These are phyloP conservation scores for Suhomyces atakaporum DNA, from an alignment of 1,139 yeast species.

Conservation along the genomic window DNA sequence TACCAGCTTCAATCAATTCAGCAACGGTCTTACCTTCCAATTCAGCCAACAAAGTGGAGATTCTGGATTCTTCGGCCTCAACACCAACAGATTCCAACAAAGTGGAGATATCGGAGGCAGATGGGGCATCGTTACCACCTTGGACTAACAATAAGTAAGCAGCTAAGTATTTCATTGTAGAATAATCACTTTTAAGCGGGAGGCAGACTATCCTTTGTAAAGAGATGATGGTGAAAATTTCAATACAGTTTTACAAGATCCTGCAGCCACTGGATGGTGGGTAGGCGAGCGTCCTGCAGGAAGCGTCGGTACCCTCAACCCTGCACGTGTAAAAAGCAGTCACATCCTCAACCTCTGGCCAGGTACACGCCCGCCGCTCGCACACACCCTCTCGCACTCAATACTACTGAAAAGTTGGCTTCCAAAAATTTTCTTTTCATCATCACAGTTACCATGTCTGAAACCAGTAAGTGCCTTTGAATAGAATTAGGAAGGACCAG, in stretches of 20 bases:
- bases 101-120: constrained; percentile 69
- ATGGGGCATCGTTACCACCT: constrained; percentile 81
- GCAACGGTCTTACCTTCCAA: constrained; percentile 76
- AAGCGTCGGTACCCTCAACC: background rate
- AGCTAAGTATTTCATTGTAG: constrained; percentile 84
- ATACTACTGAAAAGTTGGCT: constrained; percentile 12
- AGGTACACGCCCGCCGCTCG: constrained; percentile 4
- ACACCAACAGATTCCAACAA: constrained; percentile 77
- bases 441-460: constrained; percentile 41
- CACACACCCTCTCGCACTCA: constrained; percentile 12
- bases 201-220: constrained; percentile 61
- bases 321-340: constrained; percentile 19
- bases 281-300: constrained; percentile 9
- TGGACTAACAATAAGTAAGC: constrained; percentile 86
- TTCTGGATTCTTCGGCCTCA: constrained; percentile 75
- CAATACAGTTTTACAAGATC: no score
- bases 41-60: constrained; percentile 64
- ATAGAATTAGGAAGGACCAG: background rate
- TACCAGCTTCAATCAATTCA: constrained; percentile 79
- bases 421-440: constrained; percentile 13
- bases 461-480: constrained; percentile 42
- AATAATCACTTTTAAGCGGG: constrained; percentile 62
- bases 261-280: no score
- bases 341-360: constrained; percentile 13
- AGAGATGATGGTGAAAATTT: constrained; percentile 10